phyloP scores from a whole-genome alignment of 2,329 filamentous ascomycete species.

The Neofusicoccum umdonicola region DNA sequence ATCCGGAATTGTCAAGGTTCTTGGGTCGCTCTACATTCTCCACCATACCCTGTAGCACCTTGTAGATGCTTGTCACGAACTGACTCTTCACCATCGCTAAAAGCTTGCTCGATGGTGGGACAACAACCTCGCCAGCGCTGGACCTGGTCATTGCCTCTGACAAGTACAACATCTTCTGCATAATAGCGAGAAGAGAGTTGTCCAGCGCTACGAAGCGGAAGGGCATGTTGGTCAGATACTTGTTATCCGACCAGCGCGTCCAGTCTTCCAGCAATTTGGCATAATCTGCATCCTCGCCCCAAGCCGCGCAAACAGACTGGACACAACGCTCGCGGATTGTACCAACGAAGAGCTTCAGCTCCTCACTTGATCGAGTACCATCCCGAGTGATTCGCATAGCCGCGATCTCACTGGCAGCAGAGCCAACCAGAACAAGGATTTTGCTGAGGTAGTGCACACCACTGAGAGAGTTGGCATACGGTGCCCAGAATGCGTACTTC shows the following conservation, averaged over 20 bases:
- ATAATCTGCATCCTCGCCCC: constrained; percentile 90
- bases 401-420: constrained; percentile 81
- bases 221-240: constrained; percentile 89
- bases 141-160: constrained; percentile 77
- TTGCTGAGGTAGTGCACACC: constrained; percentile 88
- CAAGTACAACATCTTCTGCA: constrained; percentile 95
- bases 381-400: constrained; percentile 66
- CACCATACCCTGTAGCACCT: constrained; percentile 90
- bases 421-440: constrained; percentile 78
- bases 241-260: constrained; percentile 76
- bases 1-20: constrained; percentile 58
- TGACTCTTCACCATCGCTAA: constrained; percentile 87
- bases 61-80: constrained; percentile 92
- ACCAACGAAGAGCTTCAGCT: constrained; percentile 72
- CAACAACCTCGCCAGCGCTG: constrained; percentile 75
- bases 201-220: constrained; percentile 83
- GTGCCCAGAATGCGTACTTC: constrained; percentile 94
- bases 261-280: constrained; percentile 93
- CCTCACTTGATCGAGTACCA: constrained; percentile 60
- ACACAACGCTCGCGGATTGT: constrained; percentile 80
- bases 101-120: constrained; percentile 80
- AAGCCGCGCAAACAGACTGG: constrained; percentile 80
- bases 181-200: constrained; percentile 72
- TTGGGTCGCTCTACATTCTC: constrained; percentile 84
- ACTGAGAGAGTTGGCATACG: constrained; percentile 85